Base-by-base conservation (phyloP, 345 rosid species). In the Dipteronia dyeriana region DNA sequence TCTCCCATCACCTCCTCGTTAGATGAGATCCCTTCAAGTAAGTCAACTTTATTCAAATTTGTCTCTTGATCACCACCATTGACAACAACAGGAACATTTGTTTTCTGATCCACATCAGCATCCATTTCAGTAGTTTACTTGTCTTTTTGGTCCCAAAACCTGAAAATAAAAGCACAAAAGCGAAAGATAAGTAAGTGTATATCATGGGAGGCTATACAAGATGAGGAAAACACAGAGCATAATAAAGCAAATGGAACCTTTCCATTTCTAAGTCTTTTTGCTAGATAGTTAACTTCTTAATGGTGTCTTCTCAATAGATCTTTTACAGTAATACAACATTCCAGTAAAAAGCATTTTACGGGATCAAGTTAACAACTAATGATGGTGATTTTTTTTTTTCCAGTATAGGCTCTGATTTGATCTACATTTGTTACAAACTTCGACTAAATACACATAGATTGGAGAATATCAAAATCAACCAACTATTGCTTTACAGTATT, bases 41-140 rank as follows among this genome's bases (percentile, higher is more conserved):
- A 80, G 80, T 87, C 89, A 59, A 73, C 80, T 77, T 85, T 86
- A 66, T 83, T 86, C 7, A 90, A 91, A 34, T 87, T 91, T 0
- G 79, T 73, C 81, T 90, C 94, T 1, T 81, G 86, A 60, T 81
- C 79, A 66, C 82, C 74, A 76, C 89, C 86, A 49, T 82, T 84
- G 53, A 82, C 97, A 84, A 90, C 90, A 2, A 86, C 83, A 77
- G 89, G 86, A 43, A 79, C 72, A 31, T 73, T 73, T 57, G 68
- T 79, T 65, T 84, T 84, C n/a, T 80, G 79, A 70, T 77, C 83
- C 29, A 68, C 56, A 81, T 84, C 88, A 16, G 56, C 69, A 70
- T 83, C 88, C 95, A 91, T 90, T 77, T 82, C 65, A 41, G 79
- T 20, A 57, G 17, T 49, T 22, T 43, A 65, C 39, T 65, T 16